Evolutionary conservation across 495 filamentous ascomycete species (phyloP).

Genomic region (Pyronema omphalodes): DNA sequence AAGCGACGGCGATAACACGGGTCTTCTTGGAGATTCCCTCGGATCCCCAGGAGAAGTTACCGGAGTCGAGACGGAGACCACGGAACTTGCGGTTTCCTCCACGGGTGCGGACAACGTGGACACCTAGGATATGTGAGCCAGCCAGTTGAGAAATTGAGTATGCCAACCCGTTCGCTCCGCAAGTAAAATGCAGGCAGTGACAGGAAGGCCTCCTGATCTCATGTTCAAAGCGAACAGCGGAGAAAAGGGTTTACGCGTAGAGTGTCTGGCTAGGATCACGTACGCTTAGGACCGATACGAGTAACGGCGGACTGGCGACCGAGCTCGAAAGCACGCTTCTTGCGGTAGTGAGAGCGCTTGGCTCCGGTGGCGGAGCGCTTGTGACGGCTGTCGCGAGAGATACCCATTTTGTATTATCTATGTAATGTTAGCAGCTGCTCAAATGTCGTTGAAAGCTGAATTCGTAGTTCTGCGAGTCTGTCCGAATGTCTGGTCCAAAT

Average conservation of each 20-base stretch:
- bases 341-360: conserved; percentile 86
- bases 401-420: conserved; percentile 61
- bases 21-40: conserved; percentile 95
- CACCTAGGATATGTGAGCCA: conserved; percentile 26
- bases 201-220: conserved; percentile 18
- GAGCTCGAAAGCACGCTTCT: conserved; percentile 95
- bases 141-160: conserved; percentile 3
- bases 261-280: conserved; percentile 21
- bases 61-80: conserved; percentile 93
- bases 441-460: not conserved
- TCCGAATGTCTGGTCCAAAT: not conserved
- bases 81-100: conserved; percentile 99
- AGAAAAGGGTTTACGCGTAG: conserved; percentile 21
- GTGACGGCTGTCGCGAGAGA: conserved; percentile 96
- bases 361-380: conserved; percentile 96
- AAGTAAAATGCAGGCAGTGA: conserved; percentile 1
- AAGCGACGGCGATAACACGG: conserved; percentile 93
- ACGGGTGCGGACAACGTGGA: conserved; percentile 96
- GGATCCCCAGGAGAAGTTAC: conserved; percentile 98
- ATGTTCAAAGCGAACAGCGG: conserved; percentile 9
- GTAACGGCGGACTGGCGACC: conserved; percentile 98
- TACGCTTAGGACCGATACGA: conserved; percentile 89
- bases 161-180: conserved; percentile 10
- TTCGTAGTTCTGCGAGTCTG: not conserved
- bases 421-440: not conserved